phyloP scores from a whole-genome alignment of 345 rosid species.

The Populus deltoides region DNA sequence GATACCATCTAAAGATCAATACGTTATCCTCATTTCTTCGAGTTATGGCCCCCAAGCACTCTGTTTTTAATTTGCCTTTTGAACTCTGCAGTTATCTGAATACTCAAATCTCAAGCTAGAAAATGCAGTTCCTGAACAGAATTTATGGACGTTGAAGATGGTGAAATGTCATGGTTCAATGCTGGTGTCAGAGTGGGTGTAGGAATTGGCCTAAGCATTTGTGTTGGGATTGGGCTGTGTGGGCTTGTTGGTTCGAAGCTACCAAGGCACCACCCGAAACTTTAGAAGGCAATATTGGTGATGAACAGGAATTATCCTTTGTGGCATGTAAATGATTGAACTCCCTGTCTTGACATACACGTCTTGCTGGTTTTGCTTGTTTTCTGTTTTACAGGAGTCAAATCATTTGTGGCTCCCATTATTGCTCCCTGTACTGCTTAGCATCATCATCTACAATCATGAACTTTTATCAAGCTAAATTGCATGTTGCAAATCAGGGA shows the following conservation, averaged over 20 bases:
- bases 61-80: constrained; percentile 10
- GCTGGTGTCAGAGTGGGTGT: constrained; percentile 34
- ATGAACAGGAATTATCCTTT: neutral
- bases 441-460: too few species aligned
- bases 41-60: neutral
- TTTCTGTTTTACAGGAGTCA: neutral
- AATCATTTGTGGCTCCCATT: neutral
- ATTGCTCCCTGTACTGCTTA: too few species aligned
- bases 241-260: constrained; percentile 25
- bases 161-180: constrained; percentile 33
- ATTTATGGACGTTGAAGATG: constrained; percentile 27
- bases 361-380: neutral
- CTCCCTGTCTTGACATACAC: neutral
- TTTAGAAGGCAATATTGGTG: constrained; percentile 20
- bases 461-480: too few species aligned
- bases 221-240: constrained; percentile 25
- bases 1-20: neutral
- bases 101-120: constrained; percentile 42
- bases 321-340: too few species aligned
- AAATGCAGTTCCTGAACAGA: neutral
- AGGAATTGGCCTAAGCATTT: constrained; percentile 30
- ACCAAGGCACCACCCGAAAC: constrained; percentile 28
- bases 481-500: too few species aligned
- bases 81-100: constrained; percentile 38
- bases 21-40: neutral